These are phyloP conservation scores for Pycnococcus provasolii DNA, from an alignment of 139 green algal species.

Conservation along the genomic window DNA sequence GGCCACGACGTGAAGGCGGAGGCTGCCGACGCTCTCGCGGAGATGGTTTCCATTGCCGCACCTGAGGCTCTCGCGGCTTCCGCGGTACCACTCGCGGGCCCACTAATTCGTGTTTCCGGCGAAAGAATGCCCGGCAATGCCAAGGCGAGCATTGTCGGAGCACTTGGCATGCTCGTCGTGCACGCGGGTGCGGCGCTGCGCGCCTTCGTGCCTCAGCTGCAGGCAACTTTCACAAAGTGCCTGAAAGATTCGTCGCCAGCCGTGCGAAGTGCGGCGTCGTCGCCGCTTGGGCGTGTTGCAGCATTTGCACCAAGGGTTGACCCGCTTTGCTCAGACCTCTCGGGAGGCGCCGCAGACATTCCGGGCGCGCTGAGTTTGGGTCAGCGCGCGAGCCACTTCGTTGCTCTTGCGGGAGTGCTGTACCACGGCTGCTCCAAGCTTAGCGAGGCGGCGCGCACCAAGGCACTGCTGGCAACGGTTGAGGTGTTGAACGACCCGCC, in stretches of 20 bases:
- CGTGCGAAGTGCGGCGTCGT: too few species aligned
- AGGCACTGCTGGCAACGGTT: too few species aligned
- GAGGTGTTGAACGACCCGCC: too few species aligned
- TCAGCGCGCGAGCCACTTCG: too few species aligned
- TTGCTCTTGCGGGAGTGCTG: too few species aligned
- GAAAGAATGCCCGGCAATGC: constrained; percentile 56
- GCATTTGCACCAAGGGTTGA: too few species aligned
- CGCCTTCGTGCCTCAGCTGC: constrained; percentile 93
- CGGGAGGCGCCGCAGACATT: too few species aligned
- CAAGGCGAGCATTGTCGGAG: constrained; percentile 79
- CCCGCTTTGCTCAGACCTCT: too few species aligned
- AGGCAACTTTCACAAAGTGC: constrained; percentile 97
- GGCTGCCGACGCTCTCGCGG: constrained; percentile 76
- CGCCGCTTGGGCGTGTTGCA: too few species aligned
- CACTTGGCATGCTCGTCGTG: constrained; percentile 70
- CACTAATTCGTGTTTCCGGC: constrained; percentile 91
- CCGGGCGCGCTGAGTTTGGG: too few species aligned
- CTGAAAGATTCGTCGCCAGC: constrained; percentile 52
- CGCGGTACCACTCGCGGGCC: constrained; percentile 79
- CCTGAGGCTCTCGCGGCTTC: constrained; percentile 72
- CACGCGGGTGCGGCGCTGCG: constrained; percentile 75
- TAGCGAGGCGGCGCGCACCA: too few species aligned
- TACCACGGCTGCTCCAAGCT: too few species aligned
- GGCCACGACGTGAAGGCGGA: constrained; percentile 46
- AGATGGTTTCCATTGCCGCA: constrained; percentile 71